phyloP scores from a whole-genome alignment of 2,329 filamentous ascomycete genomes.

The Tolypocladium pustulatum region DNA sequence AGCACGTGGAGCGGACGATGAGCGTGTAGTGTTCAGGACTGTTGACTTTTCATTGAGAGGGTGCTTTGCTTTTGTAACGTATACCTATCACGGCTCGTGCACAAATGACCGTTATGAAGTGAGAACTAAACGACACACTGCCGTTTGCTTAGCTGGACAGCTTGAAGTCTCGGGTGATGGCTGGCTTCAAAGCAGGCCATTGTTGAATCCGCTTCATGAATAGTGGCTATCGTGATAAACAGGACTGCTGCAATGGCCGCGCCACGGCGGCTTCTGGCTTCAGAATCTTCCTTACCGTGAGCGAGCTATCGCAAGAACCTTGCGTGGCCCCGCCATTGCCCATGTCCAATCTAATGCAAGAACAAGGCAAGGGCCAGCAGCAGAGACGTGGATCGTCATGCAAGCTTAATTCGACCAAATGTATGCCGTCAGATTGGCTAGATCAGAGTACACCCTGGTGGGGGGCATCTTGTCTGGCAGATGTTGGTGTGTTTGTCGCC shows the following conservation, averaged over 20 bases:
- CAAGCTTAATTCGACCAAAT: background rate
- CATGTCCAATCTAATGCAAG: background rate
- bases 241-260: too few relatives aligned
- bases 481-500: background rate
- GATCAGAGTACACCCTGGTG: background rate
- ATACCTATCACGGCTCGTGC: background rate
- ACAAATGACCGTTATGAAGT: background rate
- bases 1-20: conserved; percentile 25
- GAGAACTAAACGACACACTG: background rate
- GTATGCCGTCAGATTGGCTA: background rate
- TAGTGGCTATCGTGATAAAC: too few relatives aligned
- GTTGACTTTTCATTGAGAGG: too few relatives aligned
- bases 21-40: background rate
- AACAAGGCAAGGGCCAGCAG: background rate
- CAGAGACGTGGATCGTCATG: background rate
- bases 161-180: too few relatives aligned
- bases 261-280: too few relatives aligned
- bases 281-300: too few relatives aligned
- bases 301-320: background rate
- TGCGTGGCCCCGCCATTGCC: background rate
- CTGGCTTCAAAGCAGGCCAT: too few relatives aligned
- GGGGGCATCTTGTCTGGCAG: background rate
- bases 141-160: too few relatives aligned
- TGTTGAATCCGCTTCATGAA: too few relatives aligned
- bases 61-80: background rate